phyloP scores from a whole-genome alignment of 164 flowering plant genomes.

The Liquidambar formosana region DNA sequence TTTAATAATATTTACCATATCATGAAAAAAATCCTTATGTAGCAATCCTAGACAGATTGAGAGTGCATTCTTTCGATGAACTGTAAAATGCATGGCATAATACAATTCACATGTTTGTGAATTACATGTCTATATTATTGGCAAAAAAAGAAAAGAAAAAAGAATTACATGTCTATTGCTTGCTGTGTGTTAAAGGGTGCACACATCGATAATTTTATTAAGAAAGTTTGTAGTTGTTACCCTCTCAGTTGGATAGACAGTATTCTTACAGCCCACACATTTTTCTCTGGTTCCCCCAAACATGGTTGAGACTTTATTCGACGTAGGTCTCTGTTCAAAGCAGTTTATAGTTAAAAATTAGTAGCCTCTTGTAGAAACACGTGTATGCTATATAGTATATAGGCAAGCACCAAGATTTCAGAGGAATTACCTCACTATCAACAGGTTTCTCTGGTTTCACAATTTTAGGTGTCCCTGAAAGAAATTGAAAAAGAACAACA shows the following conservation, averaged over 20 bases:
- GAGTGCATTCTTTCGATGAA: no score
- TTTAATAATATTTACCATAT: no score
- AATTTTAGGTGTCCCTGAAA: slow-evolving; percentile 82
- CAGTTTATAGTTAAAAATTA: slow-evolving; percentile 17
- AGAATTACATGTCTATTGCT: no score
- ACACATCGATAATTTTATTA: no score
- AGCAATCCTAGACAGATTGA: no score
- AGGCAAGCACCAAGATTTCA: background rate
- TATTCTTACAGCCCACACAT: slow-evolving; percentile 69
- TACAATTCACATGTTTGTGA: no score
- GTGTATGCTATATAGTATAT: background rate
- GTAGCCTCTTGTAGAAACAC: background rate
- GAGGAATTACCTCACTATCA: slow-evolving; percentile 57
- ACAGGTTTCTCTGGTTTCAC: slow-evolving; percentile 66
- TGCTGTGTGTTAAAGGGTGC: no score
- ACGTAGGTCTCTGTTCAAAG: slow-evolving; percentile 48
- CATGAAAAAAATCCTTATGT: no score
- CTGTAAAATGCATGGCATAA: no score
- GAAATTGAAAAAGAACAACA: background rate
- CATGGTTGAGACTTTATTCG: slow-evolving; percentile 53
- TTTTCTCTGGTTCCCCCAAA: slow-evolving; percentile 90
- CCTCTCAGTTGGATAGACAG: slow-evolving; percentile 87
- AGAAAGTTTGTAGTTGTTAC: slow-evolving; percentile 26
- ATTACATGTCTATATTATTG: no score
- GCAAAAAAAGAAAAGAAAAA: no score